These are phyloP conservation scores for Daedaleopsis sinensis DNA, from an alignment of 768 basidiomycete species.

Conservation along the genomic window DNA sequence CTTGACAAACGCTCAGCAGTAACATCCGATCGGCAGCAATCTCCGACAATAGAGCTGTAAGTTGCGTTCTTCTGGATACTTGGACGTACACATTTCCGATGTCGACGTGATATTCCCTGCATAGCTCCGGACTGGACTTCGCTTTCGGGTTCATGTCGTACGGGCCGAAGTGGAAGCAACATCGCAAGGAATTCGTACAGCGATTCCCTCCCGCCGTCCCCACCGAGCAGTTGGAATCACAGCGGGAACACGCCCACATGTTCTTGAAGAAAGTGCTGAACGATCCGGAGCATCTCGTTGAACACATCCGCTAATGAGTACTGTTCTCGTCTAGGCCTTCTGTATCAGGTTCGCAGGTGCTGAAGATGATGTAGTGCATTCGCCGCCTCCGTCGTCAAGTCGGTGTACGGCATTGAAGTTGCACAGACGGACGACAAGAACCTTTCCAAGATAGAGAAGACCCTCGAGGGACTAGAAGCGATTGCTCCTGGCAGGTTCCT, in stretches of 20 bases:
- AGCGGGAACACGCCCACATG: constrained; percentile 1
- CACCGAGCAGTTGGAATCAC: background rate
- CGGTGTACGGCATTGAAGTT: constrained; percentile 7
- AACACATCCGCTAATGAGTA: constrained; percentile 11
- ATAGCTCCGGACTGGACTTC: too few species aligned
- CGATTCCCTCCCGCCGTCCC: too few species aligned
- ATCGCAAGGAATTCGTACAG: too few species aligned
- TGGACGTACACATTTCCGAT: too few species aligned
- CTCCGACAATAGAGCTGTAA: constrained; percentile 1
- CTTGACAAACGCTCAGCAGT: constrained; percentile 26
- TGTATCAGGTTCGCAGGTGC: background rate
- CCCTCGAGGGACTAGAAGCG: background rate
- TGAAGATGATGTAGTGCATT: background rate
- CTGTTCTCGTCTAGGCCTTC: too few species aligned
- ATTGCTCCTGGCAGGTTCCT: background rate
- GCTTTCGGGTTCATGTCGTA: too few species aligned
- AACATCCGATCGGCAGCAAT: constrained; percentile 22
- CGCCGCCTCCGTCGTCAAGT: constrained; percentile 2
- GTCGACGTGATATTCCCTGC: too few species aligned
- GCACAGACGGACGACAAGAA: constrained; percentile 10
- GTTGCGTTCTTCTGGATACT: background rate
- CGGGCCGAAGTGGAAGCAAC: too few species aligned
- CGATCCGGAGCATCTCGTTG: background rate
- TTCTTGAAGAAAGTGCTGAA: constrained; percentile 14
- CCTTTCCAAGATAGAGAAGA: constrained; percentile 15